These are phyloP conservation scores for Theileria parva DNA, from an alignment of 169 alveolate genomes.

Conservation along the genomic window DNA sequence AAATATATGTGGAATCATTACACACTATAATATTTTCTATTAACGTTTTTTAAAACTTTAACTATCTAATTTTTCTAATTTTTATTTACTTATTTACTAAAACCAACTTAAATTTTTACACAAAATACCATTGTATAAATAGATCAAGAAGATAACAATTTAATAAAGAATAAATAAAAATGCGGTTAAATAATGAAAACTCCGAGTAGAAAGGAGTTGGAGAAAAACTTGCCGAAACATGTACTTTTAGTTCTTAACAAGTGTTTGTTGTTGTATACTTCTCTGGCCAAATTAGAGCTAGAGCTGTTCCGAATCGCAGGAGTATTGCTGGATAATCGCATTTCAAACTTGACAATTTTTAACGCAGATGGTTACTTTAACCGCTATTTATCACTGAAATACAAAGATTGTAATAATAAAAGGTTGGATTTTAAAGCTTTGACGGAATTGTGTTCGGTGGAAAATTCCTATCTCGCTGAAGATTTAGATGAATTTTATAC, in stretches of 20 bases:
- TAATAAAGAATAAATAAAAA: too few relatives aligned
- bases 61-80: not conserved
- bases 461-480: not conserved
- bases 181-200: not conserved
- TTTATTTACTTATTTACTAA: too few relatives aligned
- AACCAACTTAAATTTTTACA: too few relatives aligned
- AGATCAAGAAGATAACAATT: not conserved
- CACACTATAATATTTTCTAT: not conserved
- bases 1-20: not conserved
- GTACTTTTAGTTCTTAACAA: conserved; percentile 36
- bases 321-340: conserved; percentile 12
- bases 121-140: not conserved
- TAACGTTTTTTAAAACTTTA: too few relatives aligned
- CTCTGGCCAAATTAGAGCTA: conserved; percentile 33
- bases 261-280: conserved; percentile 19
- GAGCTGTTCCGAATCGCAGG: conserved; percentile 26
- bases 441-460: not conserved
- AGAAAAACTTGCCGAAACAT: conserved; percentile 21
- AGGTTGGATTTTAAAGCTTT: not conserved
- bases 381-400: conserved; percentile 15
- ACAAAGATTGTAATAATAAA: conserved; percentile 17
- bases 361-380: conserved; percentile 39
- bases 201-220: not conserved
- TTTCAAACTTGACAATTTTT: conserved; percentile 33
- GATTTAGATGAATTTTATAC: not conserved